Conservation (phyloP, 768 basidiomycete genomes). For the Saitozyma podzolica region DNA sequence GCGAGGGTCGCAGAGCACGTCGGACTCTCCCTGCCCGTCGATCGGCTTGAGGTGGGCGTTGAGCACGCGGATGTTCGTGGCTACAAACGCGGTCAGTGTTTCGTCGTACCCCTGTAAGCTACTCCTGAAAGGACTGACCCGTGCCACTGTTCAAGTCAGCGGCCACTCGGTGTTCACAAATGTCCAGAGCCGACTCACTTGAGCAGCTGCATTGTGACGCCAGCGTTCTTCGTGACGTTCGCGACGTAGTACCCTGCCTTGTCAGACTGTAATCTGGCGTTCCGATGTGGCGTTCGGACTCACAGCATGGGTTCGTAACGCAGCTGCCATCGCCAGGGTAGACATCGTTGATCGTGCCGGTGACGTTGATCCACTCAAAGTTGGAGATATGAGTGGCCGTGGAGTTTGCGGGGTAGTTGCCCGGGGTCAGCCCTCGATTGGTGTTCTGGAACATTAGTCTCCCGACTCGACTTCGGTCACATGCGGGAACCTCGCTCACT, state of each 20-base stretch:
- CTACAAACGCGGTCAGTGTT: background rate
- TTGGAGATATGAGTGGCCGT: constrained; percentile 22
- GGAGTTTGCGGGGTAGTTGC: constrained; percentile 12
- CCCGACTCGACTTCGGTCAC: background rate
- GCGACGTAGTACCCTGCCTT: constrained; percentile 15
- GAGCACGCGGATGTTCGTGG: background rate
- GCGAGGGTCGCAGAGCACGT: too few relatives aligned
- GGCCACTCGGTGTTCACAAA: too few relatives aligned
- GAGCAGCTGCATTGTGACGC: constrained; percentile 15
- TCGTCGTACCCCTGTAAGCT: too few relatives aligned
- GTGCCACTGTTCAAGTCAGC: too few relatives aligned
- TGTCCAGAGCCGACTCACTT: constrained; percentile 2
- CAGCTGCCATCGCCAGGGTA: constrained; percentile 16
- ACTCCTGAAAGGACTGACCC: too few relatives aligned
- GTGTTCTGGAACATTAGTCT: constrained; percentile 13
- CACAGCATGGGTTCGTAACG: constrained; percentile 15
- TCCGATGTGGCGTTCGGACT: background rate
- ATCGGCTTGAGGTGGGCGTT: too few relatives aligned
- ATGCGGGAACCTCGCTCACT: background rate
- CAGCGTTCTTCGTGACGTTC: constrained; percentile 11
- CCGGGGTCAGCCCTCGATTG: constrained; percentile 19
- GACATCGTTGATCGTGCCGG: constrained; percentile 24
- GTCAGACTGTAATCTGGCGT: background rate
- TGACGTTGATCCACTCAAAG: constrained; percentile 19
- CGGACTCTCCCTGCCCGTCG: too few relatives aligned